Evolutionary conservation across 768 basidiomycete genomes (phyloP), one percentile per base, ranked within the genome.

Genomic region (Cystobasidium ongulense): DNA sequence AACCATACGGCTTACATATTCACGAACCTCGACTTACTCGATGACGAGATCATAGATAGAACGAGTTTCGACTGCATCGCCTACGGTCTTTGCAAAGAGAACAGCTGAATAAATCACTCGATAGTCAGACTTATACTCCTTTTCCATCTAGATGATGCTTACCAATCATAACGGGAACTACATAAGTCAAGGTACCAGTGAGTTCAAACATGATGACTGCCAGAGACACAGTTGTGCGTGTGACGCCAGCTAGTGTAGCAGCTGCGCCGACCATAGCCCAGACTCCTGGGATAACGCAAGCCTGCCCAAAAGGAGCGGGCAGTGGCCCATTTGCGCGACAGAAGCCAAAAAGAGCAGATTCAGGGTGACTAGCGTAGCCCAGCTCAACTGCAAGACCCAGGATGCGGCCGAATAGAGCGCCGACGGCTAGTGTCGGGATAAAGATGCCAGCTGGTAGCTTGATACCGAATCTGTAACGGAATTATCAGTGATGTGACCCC

Each of bases 11-110:
- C 15, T 21, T 25, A 17, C 71, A 65, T 73, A n/a, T n/a, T 39
- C 21, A 46, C 1, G 35, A 62, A 13, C 31, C 21, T 23, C 11
- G 11, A 78, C 84, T 52, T 70, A 88, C 84, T 93, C 91, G 70
- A 97, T 98, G 72, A 92, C 92, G 41, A 98, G 86, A 81, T 99
- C 96, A 79, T 97, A 99, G 70, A 99, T 97, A 10, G 93, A 93
- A 79, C 93, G 92, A 1, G 90, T 90, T 80, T 94, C 90, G 71
- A 96, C 80, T 0, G 88, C 87, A 80, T 94, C 92, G 8, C 91
- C 92, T 0, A 91, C 86, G 0, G 90, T 92, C 83, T 94, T 95
- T 27, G 91, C 91, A 21, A 93, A 89, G 25, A 98, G 85, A 18
- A 99, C 82, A 10, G 80, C 79, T n/a, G n/a, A n/a, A n/a, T n/a